A percentile compares a stretch with the other conserved stretches of the same genome.
Conservation (phyloP, 371 early-diverging fungal species). For the Syncephalastrum contaminatum region DNA sequence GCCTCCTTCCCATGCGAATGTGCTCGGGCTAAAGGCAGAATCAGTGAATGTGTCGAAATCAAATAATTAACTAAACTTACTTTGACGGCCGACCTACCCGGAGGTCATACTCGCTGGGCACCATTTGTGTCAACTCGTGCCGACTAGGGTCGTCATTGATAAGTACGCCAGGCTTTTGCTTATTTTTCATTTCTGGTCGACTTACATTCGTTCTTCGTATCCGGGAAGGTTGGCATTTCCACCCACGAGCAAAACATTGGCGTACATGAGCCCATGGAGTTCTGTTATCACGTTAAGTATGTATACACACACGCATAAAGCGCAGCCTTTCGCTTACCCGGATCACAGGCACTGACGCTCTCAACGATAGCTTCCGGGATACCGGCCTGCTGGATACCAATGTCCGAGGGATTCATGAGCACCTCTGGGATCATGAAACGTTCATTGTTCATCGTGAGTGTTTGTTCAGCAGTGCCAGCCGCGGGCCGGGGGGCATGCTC, state of each 20-base stretch:
- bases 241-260: slow-evolving; percentile 77
- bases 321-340: slow-evolving; percentile 29
- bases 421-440: slow-evolving; percentile 86
- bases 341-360: slow-evolving; percentile 55
- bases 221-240: slow-evolving; percentile 75
- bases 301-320: not conserved
- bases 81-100: slow-evolving; percentile 58
- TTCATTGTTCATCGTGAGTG: slow-evolving; percentile 79
- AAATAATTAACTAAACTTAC: slow-evolving; percentile 39
- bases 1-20: slow-evolving; percentile 59
- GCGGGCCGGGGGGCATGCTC: slow-evolving; percentile 13
- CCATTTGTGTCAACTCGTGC: slow-evolving; percentile 64
- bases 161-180: not conserved
- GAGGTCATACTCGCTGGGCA: slow-evolving; percentile 64
- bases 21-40: slow-evolving; percentile 39
- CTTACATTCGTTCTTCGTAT: slow-evolving; percentile 68
- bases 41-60: not conserved
- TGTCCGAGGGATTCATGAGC: slow-evolving; percentile 81
- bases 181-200: not conserved
- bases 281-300: slow-evolving; percentile 27
- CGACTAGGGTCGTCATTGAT: slow-evolving; percentile 24
- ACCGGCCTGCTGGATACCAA: slow-evolving; percentile 83
- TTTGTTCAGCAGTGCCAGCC: slow-evolving; percentile 47
- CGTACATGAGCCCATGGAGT: slow-evolving; percentile 66
- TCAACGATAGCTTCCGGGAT: slow-evolving; percentile 75